These are phyloP conservation scores for Diaporthe citrichinensis DNA, from an alignment of 2,329 filamentous ascomycete species.

Conservation along the genomic window DNA sequence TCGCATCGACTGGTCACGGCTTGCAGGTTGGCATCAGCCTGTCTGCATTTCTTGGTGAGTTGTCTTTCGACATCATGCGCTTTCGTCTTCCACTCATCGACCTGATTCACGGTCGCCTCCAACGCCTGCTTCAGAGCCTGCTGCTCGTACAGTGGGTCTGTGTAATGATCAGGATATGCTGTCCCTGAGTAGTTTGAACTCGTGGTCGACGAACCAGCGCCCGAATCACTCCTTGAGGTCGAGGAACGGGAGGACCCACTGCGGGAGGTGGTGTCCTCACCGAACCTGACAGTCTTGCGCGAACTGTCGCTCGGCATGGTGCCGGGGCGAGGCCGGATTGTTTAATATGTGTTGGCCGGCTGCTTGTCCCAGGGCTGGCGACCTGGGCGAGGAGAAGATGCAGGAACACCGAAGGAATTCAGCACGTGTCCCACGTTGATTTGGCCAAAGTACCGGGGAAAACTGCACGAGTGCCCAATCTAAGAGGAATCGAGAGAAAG, in stretches of 20 bases:
- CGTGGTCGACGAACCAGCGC: slow-evolving; percentile 52
- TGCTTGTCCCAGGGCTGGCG: slow-evolving; percentile 34
- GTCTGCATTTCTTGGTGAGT: slow-evolving; percentile 40
- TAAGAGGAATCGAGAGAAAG: slow-evolving; percentile 46
- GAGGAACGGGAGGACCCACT: slow-evolving; percentile 48
- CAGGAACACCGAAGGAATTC: slow-evolving; percentile 40
- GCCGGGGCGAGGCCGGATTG: slow-evolving; percentile 8
- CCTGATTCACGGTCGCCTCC: slow-evolving; percentile 42
- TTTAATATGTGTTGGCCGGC: slow-evolving; percentile 17
- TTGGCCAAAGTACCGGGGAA: slow-evolving; percentile 46
- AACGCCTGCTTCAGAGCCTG: slow-evolving; percentile 49
- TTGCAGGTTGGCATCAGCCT: slow-evolving; percentile 41
- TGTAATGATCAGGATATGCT: slow-evolving; percentile 47
- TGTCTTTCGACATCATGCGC: slow-evolving; percentile 45
- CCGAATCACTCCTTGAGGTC: slow-evolving; percentile 51
- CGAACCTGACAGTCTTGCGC: slow-evolving; percentile 51
- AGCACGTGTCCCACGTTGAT: slow-evolving; percentile 52
- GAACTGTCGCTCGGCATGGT: slow-evolving; percentile 32
- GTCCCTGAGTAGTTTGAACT: slow-evolving; percentile 46
- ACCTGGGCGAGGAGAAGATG: slow-evolving; percentile 12
- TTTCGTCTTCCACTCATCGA: slow-evolving; percentile 47
- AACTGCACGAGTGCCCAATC: slow-evolving; percentile 52
- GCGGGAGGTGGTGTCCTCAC: slow-evolving; percentile 48
- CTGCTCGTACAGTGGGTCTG: slow-evolving; percentile 46
- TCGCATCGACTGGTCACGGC: slow-evolving; percentile 43